Conservation (phyloP, 1,284 basidiomycete genomes). For the Coniferiporia sulphurascens region DNA sequence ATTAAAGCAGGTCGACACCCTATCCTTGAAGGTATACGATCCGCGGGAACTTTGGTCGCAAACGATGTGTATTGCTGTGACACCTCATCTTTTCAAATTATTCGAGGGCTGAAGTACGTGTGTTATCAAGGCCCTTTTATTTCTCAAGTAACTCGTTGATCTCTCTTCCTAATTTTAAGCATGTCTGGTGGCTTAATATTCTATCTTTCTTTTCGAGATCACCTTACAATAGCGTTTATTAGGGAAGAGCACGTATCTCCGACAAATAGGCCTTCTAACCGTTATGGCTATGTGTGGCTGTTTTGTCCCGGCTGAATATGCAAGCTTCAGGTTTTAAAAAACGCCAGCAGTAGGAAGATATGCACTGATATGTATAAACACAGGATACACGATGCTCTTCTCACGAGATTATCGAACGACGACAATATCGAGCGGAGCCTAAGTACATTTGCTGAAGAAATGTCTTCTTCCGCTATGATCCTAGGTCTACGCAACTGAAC, state of each 20-base stretch:
- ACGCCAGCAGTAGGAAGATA: neutral
- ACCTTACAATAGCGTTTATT: neutral
- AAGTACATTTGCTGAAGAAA: conserved; percentile 92
- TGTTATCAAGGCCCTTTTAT: neutral
- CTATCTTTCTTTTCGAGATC: neutral
- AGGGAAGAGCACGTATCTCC: conserved; percentile 91
- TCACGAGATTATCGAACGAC: conserved; percentile 89
- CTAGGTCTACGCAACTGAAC: conserved; percentile 42
- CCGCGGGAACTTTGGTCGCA: conserved; percentile 66
- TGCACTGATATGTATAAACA: conserved; percentile 1
- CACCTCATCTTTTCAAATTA: conserved; percentile 79
- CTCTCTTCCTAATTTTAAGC: conserved; percentile 35
- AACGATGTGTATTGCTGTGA: conserved; percentile 87
- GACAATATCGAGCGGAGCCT: conserved; percentile 84
- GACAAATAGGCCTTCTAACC: conserved; percentile 79
- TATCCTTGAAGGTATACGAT: conserved; percentile 72
- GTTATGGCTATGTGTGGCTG: conserved; percentile 88
- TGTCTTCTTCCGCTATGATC: conserved; percentile 87
- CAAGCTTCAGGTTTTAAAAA: conserved; percentile 64
- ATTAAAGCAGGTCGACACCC: conserved; percentile 86
- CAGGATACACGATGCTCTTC: conserved; percentile 76
- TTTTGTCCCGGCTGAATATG: conserved; percentile 89
- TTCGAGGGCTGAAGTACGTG: conserved; percentile 83
- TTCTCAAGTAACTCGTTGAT: neutral
- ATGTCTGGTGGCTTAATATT: conserved; percentile 65